Percentiles rank a stretch among this genome's conserved stretches.
These are phyloP conservation scores for Tolypocladium amazonense DNA, from an alignment of 2,329 filamentous ascomycete species.

Conservation along the genomic window DNA sequence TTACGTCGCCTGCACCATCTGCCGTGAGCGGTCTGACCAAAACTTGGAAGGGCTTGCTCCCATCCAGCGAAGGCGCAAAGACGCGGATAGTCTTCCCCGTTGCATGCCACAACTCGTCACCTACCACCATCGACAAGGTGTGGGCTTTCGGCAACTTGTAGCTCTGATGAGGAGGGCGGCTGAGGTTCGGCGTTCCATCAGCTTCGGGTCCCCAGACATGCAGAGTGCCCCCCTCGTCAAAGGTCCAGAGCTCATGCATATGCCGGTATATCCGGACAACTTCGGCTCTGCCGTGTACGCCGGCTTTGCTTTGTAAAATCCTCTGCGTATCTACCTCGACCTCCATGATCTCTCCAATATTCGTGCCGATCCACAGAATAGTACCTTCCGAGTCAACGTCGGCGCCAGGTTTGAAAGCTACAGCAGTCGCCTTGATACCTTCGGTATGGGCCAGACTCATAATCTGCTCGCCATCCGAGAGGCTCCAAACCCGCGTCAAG, in stretches of 20 bases:
- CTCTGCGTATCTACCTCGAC: slow-evolving; percentile 68
- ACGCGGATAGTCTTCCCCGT: slow-evolving; percentile 79
- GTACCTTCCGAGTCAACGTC: slow-evolving; percentile 72
- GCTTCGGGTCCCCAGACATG: slow-evolving; percentile 76
- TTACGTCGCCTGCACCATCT: slow-evolving; percentile 73
- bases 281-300: slow-evolving; percentile 67
- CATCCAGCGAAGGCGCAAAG: slow-evolving; percentile 62
- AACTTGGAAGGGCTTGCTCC: slow-evolving; percentile 63
- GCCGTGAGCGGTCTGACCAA: slow-evolving; percentile 60
- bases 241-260: slow-evolving; percentile 82
- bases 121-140: slow-evolving; percentile 81
- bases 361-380: slow-evolving; percentile 83
- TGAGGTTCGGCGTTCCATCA: slow-evolving; percentile 62
- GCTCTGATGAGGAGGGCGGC: slow-evolving; percentile 58
- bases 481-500: slow-evolving; percentile 79
- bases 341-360: slow-evolving; percentile 78
- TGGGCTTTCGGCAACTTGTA: slow-evolving; percentile 74
- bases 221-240: slow-evolving; percentile 81
- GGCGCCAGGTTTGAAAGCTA: slow-evolving; percentile 75
- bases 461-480: slow-evolving; percentile 69
- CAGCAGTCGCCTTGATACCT: slow-evolving; percentile 67
- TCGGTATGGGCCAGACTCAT: slow-evolving; percentile 79
- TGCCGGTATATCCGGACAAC: slow-evolving; percentile 79
- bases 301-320: slow-evolving; percentile 56
- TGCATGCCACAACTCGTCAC: slow-evolving; percentile 77